Evolutionary conservation across 2,329 filamentous ascomycete species (phyloP).

Genomic region (Pseudogymnoascus sp.): DNA sequence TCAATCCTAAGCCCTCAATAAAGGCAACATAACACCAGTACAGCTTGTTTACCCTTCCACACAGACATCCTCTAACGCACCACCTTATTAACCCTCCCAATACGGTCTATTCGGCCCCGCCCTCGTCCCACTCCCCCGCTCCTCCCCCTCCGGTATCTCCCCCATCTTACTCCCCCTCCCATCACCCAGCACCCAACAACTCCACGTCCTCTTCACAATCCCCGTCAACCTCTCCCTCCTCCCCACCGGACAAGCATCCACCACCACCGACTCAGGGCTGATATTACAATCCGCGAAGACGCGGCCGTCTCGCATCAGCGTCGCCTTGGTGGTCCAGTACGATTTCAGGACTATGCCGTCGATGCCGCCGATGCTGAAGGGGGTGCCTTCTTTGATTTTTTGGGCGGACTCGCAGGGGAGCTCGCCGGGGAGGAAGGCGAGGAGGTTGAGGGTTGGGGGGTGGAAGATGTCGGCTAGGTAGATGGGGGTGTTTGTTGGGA

Average conservation of each 20-base stretch:
- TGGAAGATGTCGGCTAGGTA: conserved; percentile 3
- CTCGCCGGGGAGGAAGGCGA: neutral
- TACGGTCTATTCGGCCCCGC: neutral
- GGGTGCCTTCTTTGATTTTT: neutral
- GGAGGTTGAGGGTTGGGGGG: neutral
- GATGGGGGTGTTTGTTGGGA: conserved; percentile 7
- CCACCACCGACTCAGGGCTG: neutral
- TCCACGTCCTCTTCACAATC: neutral
- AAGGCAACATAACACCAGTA: neutral
- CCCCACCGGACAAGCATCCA: neutral
- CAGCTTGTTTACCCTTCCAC: neutral
- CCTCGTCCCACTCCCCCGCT: neutral
- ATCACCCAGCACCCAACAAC: neutral
- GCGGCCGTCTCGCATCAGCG: neutral
- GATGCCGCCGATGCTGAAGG: neutral
- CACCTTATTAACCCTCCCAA: neutral
- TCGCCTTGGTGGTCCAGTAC: neutral
- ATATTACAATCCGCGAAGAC: neutral
- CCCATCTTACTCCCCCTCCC: neutral
- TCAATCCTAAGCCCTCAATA: neutral
- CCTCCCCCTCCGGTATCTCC: neutral
- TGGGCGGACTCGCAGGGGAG: neutral
- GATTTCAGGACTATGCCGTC: neutral
- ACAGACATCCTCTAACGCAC: neutral
- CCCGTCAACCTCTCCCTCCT: neutral